Evolutionary conservation across 768 basidiomycete species (phyloP).

Genomic region (Pleurotus tuber-regium): DNA sequence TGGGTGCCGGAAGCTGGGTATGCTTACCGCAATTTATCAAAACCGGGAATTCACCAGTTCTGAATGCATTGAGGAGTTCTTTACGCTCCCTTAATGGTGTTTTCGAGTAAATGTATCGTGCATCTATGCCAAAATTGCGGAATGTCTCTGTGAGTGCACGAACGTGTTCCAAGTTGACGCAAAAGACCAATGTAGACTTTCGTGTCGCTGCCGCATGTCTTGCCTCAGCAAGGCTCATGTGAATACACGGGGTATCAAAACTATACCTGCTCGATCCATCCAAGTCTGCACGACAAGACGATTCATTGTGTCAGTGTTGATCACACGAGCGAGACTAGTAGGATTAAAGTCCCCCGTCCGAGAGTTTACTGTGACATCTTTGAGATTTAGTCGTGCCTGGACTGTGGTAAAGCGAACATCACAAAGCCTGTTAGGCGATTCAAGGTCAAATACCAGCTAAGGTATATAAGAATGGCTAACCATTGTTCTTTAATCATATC

Average conservation of each 20-base stretch:
- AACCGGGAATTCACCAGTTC: conserved; percentile 73
- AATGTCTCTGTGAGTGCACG: conserved; percentile 70
- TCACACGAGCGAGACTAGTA: conserved; percentile 70
- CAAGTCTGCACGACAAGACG: conserved; percentile 77
- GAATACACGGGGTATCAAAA: no score
- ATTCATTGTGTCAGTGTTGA: conserved; percentile 81
- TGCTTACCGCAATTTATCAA: conserved; percentile 81
- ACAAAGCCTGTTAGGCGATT: conserved; percentile 66
- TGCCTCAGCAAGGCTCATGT: no score
- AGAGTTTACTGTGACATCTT: conserved; percentile 61
- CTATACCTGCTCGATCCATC: conserved; percentile 82
- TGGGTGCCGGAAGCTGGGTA: neutral
- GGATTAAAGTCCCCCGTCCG: conserved; percentile 81
- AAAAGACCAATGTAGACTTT: conserved; percentile 91
- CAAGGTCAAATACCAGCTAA: neutral
- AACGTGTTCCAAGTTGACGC: conserved; percentile 83
- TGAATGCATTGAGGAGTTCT: conserved; percentile 64
- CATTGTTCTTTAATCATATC: conserved; percentile 94
- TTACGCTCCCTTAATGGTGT: conserved; percentile 67
- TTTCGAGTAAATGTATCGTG: conserved; percentile 71
- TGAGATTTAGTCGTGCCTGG: conserved; percentile 68
- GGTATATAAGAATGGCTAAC: conserved; percentile 31
- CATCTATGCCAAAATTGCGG: conserved; percentile 75
- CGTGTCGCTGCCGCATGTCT: conserved; percentile 51
- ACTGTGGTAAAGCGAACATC: conserved; percentile 85